Evolutionary conservation across 768 basidiomycete genomes (phyloP), one percentile per base, ranked within the genome.

Genomic region (Kwoniella sp.): DNA sequence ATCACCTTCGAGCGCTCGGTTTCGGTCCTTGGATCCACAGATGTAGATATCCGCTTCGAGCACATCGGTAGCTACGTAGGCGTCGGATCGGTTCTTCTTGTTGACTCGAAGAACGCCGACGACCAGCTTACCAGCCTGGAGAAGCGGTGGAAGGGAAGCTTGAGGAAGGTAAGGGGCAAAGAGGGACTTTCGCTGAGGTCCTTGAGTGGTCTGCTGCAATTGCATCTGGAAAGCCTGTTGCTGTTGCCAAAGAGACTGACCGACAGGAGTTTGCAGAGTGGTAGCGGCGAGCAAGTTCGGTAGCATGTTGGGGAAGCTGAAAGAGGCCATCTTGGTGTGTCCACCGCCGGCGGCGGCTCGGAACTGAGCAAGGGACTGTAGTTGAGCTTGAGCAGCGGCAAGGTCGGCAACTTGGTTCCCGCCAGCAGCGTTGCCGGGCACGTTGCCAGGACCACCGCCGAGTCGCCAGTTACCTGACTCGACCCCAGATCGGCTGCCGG

Each of bases 131-230:
- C 96, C 96, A 10, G 96, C 95, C 9, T 91, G 91, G 57, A 99
- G 86, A 58, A 99, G 87, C 54, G 96, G 96, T 25, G 95, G 95
- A 40, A 99, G 86, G 49, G 93, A 96, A 13, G 94, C 95, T 79
- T 97, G 94, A 55, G 96, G 96, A 65, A 99, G 87, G 79, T 99
- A 99, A 58, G 96, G 96, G 63, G 95, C 95, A 79, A 99, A 99
- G 40, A 99, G 85, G 49, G 92, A 97, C 83, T 98, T 98, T 81
- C 96, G 89, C 81, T 96, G 92, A 33, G 93, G 94, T 22, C 78
- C 78, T 67, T 93, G 90, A 71, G 81, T 89, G 15, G 88, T 88
- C 76, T 96, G 94, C 76, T 95, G 92, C 22, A 97, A 84, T 76
- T 96, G 94, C 62, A 91, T 89, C 72, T 82, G 93, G 83, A 96